These are phyloP conservation scores for Pseudocercospora musae DNA, from an alignment of 2,329 filamentous ascomycete species.

Conservation along the genomic window DNA sequence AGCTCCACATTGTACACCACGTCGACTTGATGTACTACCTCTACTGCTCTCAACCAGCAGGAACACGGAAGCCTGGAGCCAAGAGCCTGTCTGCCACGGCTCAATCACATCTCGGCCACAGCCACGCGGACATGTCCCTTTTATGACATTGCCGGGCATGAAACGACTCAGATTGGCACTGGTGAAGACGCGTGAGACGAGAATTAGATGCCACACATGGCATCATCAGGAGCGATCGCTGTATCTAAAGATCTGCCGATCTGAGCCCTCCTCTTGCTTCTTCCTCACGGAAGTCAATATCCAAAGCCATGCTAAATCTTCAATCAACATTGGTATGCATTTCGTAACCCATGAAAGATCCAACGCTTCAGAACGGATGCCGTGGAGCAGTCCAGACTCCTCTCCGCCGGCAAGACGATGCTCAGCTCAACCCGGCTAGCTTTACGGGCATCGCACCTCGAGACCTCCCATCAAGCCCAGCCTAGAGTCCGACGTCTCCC, in stretches of 20 bases:
- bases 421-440: background rate
- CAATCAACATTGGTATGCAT: background rate
- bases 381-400: background rate
- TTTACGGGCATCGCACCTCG: background rate
- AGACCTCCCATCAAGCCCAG: background rate
- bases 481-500: slow-evolving; percentile 58
- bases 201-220: background rate
- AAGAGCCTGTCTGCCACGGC: background rate
- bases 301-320: background rate
- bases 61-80: background rate
- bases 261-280: background rate
- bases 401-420: background rate
- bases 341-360: background rate
- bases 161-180: background rate
- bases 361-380: background rate
- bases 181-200: background rate
- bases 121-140: background rate
- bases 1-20: background rate
- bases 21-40: background rate
- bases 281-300: background rate
- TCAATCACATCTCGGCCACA: background rate
- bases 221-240: background rate
- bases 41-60: background rate
- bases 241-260: background rate
- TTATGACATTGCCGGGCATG: background rate